Evolutionary conservation across 1,284 basidiomycete genomes (phyloP), one percentile per base, ranked within the genome.

Genomic region (Paramarasmius palmivorus): DNA sequence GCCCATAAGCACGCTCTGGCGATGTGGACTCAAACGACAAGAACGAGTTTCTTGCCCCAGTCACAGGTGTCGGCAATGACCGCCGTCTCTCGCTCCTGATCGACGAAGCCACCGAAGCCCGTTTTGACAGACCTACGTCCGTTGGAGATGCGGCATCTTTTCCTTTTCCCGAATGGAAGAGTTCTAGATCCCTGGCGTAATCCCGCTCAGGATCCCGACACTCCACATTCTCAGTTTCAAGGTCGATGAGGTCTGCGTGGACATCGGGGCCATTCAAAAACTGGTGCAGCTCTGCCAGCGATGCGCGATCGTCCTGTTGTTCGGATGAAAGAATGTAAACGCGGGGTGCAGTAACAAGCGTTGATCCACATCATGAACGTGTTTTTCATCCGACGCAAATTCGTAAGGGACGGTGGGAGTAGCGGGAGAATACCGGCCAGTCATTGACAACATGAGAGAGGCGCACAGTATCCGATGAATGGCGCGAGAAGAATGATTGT

Each of bases 211-310:
- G 23, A 29, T 50, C 38, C 9, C 10, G 38, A 19, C 25, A 26
- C 12, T 49, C 39, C 23, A 23, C 36, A 34, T 38, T 9, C 19
- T 45, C 50, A 1, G 22, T 10, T 22, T 23, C 17, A 14, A 35
- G 17, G 44, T 41, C 36, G 39, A 59, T 57, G 45, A 44, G 22
- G 29, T 52, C 42, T 15, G 22, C 40, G 49, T 62, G 53, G 48
- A 58, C 58, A 41, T 73, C 70, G 6, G 69, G 64, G 46, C 61
- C 70, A 49, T 78, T 81, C 37, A 92, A 74, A 65, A 85, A 85
- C 61, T 86, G 77, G 65, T 89, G 86, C 10, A 92, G 75, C 62
- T 88, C 85, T 2, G 83, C 82, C 15, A 92, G 78, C 4, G 86
- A 89, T 61, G 77, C 80, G 58, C 74, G 78, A 64, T 92, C 89